A percentile compares a stretch with the other conserved stretches of the same genome.
Conservation (phyloP, 1,139 yeast genomes). For the Magnusiomyces tetraspermus region DNA sequence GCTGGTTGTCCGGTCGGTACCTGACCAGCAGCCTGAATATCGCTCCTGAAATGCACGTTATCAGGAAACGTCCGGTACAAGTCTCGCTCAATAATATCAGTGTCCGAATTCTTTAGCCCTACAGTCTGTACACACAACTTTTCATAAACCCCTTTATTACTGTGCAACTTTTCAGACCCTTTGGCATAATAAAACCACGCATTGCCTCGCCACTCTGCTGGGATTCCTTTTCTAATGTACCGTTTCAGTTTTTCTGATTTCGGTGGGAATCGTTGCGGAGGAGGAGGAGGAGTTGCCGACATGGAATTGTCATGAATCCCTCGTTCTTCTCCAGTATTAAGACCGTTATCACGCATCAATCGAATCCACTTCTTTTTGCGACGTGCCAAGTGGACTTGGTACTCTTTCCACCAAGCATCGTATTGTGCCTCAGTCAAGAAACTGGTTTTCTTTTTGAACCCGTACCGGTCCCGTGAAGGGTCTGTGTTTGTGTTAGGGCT, state of each 20-base stretch:
- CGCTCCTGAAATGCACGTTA: conserved; percentile 58
- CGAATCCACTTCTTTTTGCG: conserved; percentile 69
- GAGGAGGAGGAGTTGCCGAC: no score
- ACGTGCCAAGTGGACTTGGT: conserved; percentile 51
- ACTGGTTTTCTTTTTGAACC: conserved; percentile 60
- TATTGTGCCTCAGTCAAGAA: conserved; percentile 48
- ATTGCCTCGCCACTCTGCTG: conserved; percentile 93
- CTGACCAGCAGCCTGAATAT: conserved; percentile 18
- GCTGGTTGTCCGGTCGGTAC: no score
- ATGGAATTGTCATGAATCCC: no score
- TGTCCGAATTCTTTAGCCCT: conserved; percentile 45
- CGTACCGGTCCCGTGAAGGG: conserved; percentile 57
- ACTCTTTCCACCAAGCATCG: conserved; percentile 63
- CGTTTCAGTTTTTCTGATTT: conserved; percentile 73
- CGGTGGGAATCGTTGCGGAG: conserved; percentile 64
- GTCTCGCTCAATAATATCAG: conserved; percentile 90
- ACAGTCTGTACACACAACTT: conserved; percentile 49
- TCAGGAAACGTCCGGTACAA: conserved; percentile 91
- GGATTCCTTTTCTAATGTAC: conserved; percentile 81
- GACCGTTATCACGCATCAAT: conserved; percentile 58
- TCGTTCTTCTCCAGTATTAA: conserved; percentile 31
- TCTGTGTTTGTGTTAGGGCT: neutral
- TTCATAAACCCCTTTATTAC: conserved; percentile 65
- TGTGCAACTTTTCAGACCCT: conserved; percentile 67
- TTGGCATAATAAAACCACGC: conserved; percentile 97